Base-by-base conservation (phyloP, 2,329 filamentous ascomycete species). In the Stagonosporopsis vannaccii region DNA sequence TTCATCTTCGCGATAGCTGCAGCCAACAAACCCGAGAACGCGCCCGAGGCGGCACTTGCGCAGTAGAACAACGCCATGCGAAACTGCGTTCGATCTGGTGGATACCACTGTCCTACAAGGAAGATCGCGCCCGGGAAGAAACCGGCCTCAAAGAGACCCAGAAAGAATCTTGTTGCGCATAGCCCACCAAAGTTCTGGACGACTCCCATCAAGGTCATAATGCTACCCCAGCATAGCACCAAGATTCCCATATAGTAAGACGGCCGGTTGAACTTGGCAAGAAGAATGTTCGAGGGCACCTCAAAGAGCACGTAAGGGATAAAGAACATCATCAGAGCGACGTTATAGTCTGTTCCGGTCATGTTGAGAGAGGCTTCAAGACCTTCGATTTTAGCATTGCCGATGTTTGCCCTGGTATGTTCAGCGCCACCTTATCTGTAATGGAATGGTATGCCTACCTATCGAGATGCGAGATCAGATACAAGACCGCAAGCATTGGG, bases 301-400 rank as follows among this genome's bases (percentile, higher is more conserved):
- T 78, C 77, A 51, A 77, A 71, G 8, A 75, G 57, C 22, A 77
- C 73, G 51, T 79, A 79, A 0, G 73, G 71, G 30, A 78, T 76
- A 66, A 89, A 89, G 71, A 87, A 89, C 0, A 89, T 68, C 0
- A 85, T 88, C 39, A 89, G 67, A 0, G 85, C 84, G 0, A 82
- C 84, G 1, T 89, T 78, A 60, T 89, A 89, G 59, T 88, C 78
- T 41, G 87, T 85, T 1, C 84, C 85, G 15, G 52, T 42, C 50
- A 75, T 61, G 3, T 59, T 30, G 7, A 69, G 52, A 3, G 66
- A 60, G 12, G 57, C 59, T 15, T 60, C 62, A 13, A 73, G 53
- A 17, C 69, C 66, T 46, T 74, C 69, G 30, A 78, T 70, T 17
- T 69, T 71, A 47, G 66, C 78, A 79, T 84, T 87, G 20, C 59